A percentile compares a stretch with the other conserved stretches of the same genome.
Conservation (phyloP, 345 rosid genomes). For the Abelmoschus esculentus region DNA sequence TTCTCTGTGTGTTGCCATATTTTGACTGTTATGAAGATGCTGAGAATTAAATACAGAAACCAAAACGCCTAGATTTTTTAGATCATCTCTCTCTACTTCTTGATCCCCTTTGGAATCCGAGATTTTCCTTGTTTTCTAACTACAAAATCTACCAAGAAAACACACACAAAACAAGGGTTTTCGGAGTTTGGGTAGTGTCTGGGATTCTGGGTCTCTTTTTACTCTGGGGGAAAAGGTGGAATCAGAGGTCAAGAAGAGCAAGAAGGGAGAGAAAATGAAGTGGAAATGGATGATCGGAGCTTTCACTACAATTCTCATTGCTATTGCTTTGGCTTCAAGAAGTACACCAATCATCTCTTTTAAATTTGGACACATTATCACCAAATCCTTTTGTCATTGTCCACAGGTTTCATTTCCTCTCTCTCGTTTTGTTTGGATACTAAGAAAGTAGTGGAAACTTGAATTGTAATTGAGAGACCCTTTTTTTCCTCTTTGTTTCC, state of each 20-base stretch:
- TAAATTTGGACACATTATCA: constrained; percentile 13
- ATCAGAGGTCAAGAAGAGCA: constrained; percentile 26
- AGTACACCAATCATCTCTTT: constrained; percentile 16
- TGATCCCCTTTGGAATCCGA: neutral
- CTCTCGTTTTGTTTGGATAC: neutral
- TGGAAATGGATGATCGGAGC: constrained; percentile 38
- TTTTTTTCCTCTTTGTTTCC: neutral
- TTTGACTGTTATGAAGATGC: neutral
- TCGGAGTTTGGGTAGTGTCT: neutral
- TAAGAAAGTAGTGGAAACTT: neutral
- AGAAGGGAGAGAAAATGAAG: constrained; percentile 20
- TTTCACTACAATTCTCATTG: constrained; percentile 30
- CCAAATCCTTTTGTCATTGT: constrained; percentile 43
- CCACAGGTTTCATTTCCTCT: constrained; percentile 37
- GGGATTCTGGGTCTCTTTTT: neutral
- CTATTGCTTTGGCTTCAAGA: constrained; percentile 27
- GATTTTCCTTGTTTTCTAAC: neutral
- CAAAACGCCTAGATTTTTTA: neutral
- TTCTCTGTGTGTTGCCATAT: neutral
- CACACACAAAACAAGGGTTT: neutral
- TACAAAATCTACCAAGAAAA: neutral
- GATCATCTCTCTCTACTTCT: neutral
- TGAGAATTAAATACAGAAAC: neutral
- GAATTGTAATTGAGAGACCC: neutral
- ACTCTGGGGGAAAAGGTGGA: neutral